Evolutionary conservation across 257 asterid species (phyloP).

Genomic region (Penstemon barbatus): DNA sequence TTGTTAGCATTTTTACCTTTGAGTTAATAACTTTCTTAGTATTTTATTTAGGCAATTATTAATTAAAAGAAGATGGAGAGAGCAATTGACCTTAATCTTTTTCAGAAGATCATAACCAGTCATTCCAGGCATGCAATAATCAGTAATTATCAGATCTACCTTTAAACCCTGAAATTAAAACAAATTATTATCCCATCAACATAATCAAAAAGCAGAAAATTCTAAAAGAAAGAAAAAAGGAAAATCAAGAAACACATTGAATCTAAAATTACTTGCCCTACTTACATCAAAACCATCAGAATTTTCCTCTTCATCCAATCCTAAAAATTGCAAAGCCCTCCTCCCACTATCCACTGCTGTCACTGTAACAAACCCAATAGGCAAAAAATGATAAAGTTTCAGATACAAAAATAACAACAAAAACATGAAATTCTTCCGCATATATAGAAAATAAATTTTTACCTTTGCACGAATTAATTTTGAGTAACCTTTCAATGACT

Average conservation of each 20-base stretch:
- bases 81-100: conserved; percentile 68
- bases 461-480: conserved; percentile 73
- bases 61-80: background rate
- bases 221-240: background rate
- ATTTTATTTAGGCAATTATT: background rate
- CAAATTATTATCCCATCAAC: background rate
- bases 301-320: conserved; percentile 68
- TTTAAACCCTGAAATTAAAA: conserved; percentile 60
- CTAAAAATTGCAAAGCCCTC: conserved; percentile 83
- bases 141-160: conserved; percentile 90
- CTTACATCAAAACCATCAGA: conserved; percentile 67
- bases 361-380: conserved; percentile 39
- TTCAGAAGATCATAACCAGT: conserved; percentile 85
- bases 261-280: background rate
- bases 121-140: conserved; percentile 98
- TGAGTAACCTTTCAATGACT: conserved; percentile 64
- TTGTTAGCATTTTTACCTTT: background rate
- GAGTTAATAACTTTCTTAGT: background rate
- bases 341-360: conserved; percentile 92
- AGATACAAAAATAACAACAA: background rate
- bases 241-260: background rate
- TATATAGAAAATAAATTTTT: background rate
- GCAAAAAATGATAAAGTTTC: background rate
- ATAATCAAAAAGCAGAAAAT: background rate
- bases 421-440: background rate